Conservation (phyloP, 345 rosid species). For the Euphorbia tirucalli region DNA sequence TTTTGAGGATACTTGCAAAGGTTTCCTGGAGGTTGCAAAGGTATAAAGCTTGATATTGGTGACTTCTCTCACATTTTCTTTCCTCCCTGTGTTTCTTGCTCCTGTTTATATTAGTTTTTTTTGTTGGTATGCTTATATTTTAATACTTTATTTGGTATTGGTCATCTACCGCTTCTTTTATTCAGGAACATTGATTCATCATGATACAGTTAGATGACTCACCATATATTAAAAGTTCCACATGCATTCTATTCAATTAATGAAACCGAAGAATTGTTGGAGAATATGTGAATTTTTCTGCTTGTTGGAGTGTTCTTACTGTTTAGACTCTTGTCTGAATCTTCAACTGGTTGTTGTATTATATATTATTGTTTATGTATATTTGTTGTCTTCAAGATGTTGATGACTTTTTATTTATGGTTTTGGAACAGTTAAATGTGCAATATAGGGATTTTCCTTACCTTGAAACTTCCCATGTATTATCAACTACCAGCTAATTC, state of each 20-base stretch:
- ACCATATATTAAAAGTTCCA: neutral
- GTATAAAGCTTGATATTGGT: conserved; percentile 31
- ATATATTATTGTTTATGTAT: neutral
- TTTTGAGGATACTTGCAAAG: conserved; percentile 99
- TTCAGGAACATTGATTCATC: neutral
- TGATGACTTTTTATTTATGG: no score
- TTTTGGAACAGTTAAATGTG: no score
- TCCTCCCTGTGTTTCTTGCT: neutral
- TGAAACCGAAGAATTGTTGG: neutral
- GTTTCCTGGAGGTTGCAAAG: conserved; percentile 96
- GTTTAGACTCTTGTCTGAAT: neutral
- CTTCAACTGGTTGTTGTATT: neutral
- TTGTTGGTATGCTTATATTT: neutral
- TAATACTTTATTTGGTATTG: neutral
- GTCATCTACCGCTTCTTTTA: neutral
- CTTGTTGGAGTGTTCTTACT: neutral
- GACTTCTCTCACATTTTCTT: neutral
- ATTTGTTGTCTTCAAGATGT: neutral
- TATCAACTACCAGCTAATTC: no score
- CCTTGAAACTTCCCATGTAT: no score
- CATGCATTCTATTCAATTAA: neutral
- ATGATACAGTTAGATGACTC: neutral
- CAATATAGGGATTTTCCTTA: no score
- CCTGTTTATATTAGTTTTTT: neutral
- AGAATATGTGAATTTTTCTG: neutral